These are phyloP conservation scores for Biscogniauxia mediterranea DNA, from an alignment of 2,329 filamentous ascomycete genomes.

Conservation along the genomic window DNA sequence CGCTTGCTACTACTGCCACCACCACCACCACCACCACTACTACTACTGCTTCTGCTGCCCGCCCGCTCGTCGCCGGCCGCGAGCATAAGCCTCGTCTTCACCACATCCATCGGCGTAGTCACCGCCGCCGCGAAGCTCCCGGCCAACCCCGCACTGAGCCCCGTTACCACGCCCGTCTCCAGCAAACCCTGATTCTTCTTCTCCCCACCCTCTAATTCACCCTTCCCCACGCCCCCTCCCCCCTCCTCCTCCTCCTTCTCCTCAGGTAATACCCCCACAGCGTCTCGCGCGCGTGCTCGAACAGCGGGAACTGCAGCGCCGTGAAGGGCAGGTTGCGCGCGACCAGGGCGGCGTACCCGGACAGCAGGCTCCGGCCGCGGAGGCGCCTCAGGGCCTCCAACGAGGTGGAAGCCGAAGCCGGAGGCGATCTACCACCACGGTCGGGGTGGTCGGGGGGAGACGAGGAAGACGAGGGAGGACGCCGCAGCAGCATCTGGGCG, in stretches of 20 bases:
- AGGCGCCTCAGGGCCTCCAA: constrained; percentile 48
- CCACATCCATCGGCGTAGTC: constrained; percentile 87
- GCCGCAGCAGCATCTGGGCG: constrained; percentile 70
- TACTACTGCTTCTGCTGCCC: constrained; percentile 1
- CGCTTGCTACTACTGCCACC: constrained; percentile 14
- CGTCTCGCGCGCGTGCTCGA: constrained; percentile 71
- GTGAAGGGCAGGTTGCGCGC: constrained; percentile 85
- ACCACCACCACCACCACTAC: constrained; percentile 23
- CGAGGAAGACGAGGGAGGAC: constrained; percentile 7
- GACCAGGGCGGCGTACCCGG: constrained; percentile 77
- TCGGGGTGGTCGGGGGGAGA: too few relatives aligned
- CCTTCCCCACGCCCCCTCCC: constrained; percentile 24
- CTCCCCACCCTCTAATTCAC: too few relatives aligned
- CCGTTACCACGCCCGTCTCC: constrained; percentile 71
- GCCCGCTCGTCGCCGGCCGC: constrained; percentile 22
- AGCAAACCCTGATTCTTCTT: constrained; percentile 44
- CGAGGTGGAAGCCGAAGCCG: constrained; percentile 37
- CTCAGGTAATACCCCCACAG: constrained; percentile 41
- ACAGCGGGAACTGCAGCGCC: constrained; percentile 83
- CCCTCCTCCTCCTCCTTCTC: background rate
- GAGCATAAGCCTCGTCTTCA: constrained; percentile 66
- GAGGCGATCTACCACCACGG: too few relatives aligned
- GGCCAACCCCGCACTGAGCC: constrained; percentile 68
- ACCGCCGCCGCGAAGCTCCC: constrained; percentile 73
- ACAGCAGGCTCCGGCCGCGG: constrained; percentile 58